Evolutionary conservation across 2,329 filamentous ascomycete genomes (phyloP).

Genomic region (Dryadomyces quercus-mongolicae): DNA sequence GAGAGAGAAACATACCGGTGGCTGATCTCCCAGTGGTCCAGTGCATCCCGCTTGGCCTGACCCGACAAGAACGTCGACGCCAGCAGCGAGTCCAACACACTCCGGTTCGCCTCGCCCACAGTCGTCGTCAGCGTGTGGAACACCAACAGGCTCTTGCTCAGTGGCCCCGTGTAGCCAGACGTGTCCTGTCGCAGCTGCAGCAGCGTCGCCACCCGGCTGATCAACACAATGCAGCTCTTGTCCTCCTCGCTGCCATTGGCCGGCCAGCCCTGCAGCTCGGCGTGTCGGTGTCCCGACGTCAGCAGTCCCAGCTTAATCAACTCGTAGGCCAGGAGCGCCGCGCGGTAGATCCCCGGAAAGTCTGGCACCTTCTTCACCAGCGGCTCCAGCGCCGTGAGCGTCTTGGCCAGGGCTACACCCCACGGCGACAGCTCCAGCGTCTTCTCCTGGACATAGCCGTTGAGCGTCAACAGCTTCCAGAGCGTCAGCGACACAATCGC

Average conservation of each 20-base stretch:
- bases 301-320: constrained; percentile 69
- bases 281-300: constrained; percentile 50
- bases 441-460: constrained; percentile 64
- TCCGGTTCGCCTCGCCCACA: constrained; percentile 67
- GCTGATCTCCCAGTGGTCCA: constrained; percentile 56
- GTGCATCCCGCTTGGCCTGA: constrained; percentile 59
- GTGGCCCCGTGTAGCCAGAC: constrained; percentile 86
- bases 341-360: constrained; percentile 52
- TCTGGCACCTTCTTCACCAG: constrained; percentile 32
- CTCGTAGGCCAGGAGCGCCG: constrained; percentile 74
- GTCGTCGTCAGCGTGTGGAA: constrained; percentile 76
- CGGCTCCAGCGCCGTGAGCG: constrained; percentile 50
- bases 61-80: constrained; percentile 71
- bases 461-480: constrained; percentile 82
- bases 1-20: constrained; percentile 42
- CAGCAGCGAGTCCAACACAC: constrained; percentile 72
- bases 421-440: constrained; percentile 70
- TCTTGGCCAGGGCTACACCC: constrained; percentile 67
- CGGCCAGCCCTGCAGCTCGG: constrained; percentile 42
- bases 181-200: constrained; percentile 69
- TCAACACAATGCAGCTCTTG: constrained; percentile 63
- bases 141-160: constrained; percentile 78
- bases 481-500: constrained; percentile 60
- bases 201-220: constrained; percentile 77
- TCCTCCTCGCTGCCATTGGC: constrained; percentile 55